Conservation (phyloP, 495 filamentous ascomycete species). For the Penicillium parvum region DNA sequence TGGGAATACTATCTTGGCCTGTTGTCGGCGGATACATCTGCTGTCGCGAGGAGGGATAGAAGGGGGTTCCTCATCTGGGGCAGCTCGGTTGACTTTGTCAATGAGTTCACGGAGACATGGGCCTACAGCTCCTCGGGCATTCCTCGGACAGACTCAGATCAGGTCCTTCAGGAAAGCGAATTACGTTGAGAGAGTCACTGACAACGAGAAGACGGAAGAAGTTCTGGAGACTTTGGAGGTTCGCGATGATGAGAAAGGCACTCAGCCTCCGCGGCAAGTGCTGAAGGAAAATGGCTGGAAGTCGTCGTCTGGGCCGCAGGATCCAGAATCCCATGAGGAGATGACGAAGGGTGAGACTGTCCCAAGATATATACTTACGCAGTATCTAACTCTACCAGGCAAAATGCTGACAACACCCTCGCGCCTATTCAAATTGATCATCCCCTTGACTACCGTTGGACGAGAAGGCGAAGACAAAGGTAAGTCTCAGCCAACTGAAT, state of each 20-base stretch:
- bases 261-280: constrained; percentile 4
- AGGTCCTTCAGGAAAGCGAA: constrained; percentile 19
- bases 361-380: background rate
- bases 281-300: constrained; percentile 7
- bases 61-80: background rate
- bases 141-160: constrained; percentile 5
- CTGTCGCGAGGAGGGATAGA: background rate
- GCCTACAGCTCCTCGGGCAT: background rate
- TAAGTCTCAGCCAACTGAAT: constrained; percentile 41
- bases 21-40: background rate
- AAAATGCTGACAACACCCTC: constrained; percentile 90
- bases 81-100: background rate
- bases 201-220: constrained; percentile 21
- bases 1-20: background rate
- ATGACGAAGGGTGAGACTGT: constrained; percentile 57
- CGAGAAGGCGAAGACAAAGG: constrained; percentile 48
- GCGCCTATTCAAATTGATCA: constrained; percentile 79
- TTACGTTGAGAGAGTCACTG: constrained; percentile 12
- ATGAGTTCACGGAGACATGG: background rate
- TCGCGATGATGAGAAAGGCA: constrained; percentile 8
- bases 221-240: constrained; percentile 16
- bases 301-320: constrained; percentile 42
- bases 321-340: constrained; percentile 42
- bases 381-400: constrained; percentile 42
- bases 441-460: constrained; percentile 66